Evolutionary conservation across 768 basidiomycete species (phyloP).

Genomic region (Daedaleopsis sinensis): DNA sequence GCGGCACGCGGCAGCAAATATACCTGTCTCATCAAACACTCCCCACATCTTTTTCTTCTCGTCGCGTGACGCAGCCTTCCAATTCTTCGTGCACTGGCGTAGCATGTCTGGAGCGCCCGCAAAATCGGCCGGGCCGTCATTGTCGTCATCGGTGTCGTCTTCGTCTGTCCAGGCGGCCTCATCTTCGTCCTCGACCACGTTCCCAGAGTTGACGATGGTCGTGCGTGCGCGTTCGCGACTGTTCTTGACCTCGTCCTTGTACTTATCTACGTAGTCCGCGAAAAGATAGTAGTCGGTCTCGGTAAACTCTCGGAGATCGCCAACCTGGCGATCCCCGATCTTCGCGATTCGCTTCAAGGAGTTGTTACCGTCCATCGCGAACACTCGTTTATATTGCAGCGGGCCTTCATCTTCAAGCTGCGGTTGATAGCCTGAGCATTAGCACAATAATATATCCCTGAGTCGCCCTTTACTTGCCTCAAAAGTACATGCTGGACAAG

Average conservation of each 20-base stretch:
- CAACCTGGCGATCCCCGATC: constrained; percentile 21
- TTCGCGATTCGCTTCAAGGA: constrained; percentile 25
- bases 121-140: too few relatives aligned
- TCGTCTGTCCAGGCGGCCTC: too few relatives aligned
- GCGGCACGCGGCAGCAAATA: constrained; percentile 32
- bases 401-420: constrained; percentile 35
- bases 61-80: constrained; percentile 34
- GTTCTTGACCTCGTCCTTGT: constrained; percentile 33
- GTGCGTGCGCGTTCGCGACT: constrained; percentile 20
- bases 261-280: constrained; percentile 30
- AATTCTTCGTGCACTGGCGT: constrained; percentile 17
- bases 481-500: too few relatives aligned
- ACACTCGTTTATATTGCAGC: constrained; percentile 7
- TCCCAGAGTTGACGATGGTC: neutral
- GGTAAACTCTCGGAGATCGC: constrained; percentile 20
- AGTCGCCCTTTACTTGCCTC: too few relatives aligned
- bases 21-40: constrained; percentile 40
- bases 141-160: too few relatives aligned
- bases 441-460: too few relatives aligned
- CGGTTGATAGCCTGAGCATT: too few relatives aligned
- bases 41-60: constrained; percentile 37
- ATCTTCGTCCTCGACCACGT: too few relatives aligned
- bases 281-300: constrained; percentile 33
- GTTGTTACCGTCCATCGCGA: neutral
- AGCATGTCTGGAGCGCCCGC: too few relatives aligned